Base-by-base conservation (phyloP, 108 stramenopile genomes). In the Craspedostauros australis region DNA sequence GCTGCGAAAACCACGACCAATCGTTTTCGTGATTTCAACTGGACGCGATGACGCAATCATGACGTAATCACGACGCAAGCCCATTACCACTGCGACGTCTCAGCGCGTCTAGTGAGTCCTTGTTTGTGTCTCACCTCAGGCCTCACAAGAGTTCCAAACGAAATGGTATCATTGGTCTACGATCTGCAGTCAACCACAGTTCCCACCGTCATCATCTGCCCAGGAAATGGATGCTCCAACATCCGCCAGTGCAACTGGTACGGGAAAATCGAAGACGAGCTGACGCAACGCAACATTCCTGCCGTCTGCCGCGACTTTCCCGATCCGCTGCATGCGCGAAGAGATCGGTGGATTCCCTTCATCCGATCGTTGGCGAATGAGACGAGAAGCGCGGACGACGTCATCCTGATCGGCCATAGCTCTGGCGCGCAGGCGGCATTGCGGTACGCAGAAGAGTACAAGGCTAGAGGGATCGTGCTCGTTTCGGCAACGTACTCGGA, bases 391-490 rank as follows among this genome's bases (percentile, higher is more conserved):
- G 47, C 42, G 34, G 29, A 61, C 12, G 34, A 50, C 15, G 48
- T 80, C 1, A 64, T 85, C 30, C 45, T 85, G 20, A 75, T 85
- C 1, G 83, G 83, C n/a, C 83, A 85, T 56, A 78, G 76, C 40
- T 80, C 79, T 5, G 83, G 83, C 22, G 76, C 83, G 7, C 79
- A 81, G 51, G 83, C 83, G 9, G 64, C 76, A 5, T 47, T 85
- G 34, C 62, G 83, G 36, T 80, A 80, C 58, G 67, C 79, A 12
- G 83, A 85, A 59, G 5, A 37, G 12, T 76, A 80, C 48, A 46
- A 52, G 4, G 43, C 68, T 5, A 46, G 65, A 19, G 79, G 74
- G 5, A 44, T 49, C 24, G 65, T 80, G 0, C 68, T 85, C 23
- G 83, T 85, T 24, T 68, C 79, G 27, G 79, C 83, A 32, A 78